Conservation (phyloP, 1,284 basidiomycete genomes). For the Apiotrichum mycotoxinovorans region DNA sequence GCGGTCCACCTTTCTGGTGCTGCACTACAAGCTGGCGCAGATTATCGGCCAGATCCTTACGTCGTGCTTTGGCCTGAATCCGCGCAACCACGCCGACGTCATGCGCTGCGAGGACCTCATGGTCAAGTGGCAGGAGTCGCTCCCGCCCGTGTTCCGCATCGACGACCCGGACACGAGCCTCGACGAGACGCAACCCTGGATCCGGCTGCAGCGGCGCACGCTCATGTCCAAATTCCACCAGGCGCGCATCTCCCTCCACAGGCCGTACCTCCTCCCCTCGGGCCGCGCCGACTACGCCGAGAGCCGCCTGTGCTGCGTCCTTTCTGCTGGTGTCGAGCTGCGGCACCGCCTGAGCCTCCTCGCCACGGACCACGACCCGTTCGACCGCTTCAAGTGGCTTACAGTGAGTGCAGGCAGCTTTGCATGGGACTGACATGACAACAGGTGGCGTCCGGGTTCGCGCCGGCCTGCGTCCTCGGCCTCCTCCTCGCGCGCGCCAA, state of each 20-base stretch:
- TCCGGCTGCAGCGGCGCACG: constrained; percentile 29
- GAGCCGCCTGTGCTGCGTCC: constrained; percentile 25
- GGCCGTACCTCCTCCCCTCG: constrained; percentile 29
- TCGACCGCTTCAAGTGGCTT: constrained; percentile 40
- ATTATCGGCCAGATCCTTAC: constrained; percentile 31
- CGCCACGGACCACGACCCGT: constrained; percentile 21
- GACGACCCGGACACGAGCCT: constrained; percentile 23
- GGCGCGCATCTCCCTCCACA: constrained; percentile 32
- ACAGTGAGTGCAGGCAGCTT: constrained; percentile 18
- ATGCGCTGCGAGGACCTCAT: constrained; percentile 29
- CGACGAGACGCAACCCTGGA: constrained; percentile 25
- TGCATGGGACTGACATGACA: neutral
- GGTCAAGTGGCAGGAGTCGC: constrained; percentile 18
- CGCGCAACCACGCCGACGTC: constrained; percentile 26
- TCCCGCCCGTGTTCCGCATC: constrained; percentile 33
- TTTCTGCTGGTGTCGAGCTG: constrained; percentile 26
- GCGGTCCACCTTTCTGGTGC: constrained; percentile 33
- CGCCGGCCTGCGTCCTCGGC: constrained; percentile 30
- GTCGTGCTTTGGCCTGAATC: constrained; percentile 30
- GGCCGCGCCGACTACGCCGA: constrained; percentile 13
- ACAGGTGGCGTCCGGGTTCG: constrained; percentile 33
- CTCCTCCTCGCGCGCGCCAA: constrained; percentile 22
- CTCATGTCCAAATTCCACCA: constrained; percentile 34
- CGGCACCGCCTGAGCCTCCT: constrained; percentile 23
- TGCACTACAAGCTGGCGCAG: constrained; percentile 29